These are phyloP conservation scores for Umbelopsis sp. DNA, from an alignment of 192 early-diverging fungal genomes.

Conservation along the genomic window DNA sequence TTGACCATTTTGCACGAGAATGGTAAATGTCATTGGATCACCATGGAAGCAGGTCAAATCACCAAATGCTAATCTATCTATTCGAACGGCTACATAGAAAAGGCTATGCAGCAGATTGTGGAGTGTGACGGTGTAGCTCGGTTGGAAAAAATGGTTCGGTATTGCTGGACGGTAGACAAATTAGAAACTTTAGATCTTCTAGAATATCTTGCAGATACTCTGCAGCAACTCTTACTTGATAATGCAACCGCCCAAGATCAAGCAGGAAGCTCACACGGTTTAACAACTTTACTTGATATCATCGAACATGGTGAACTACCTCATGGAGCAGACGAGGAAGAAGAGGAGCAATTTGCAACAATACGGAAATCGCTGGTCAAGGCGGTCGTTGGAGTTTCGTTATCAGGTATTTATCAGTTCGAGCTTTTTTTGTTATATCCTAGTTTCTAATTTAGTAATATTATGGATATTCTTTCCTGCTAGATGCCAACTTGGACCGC, in stretches of 20 bases:
- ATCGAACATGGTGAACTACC: slow-evolving; percentile 44
- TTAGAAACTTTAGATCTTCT: slow-evolving; percentile 32
- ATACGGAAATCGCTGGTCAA: slow-evolving; percentile 48
- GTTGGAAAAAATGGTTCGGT: slow-evolving; percentile 28
- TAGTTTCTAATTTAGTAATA: not conserved
- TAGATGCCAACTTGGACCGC: slow-evolving; percentile 53
- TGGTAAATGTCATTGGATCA: not conserved
- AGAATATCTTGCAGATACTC: slow-evolving; percentile 39
- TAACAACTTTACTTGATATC: slow-evolving; percentile 43
- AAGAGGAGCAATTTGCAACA: slow-evolving; percentile 51
- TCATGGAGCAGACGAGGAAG: slow-evolving; percentile 47
- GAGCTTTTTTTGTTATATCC: not conserved
- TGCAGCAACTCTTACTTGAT: slow-evolving; percentile 41
- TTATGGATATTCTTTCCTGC: not conserved
- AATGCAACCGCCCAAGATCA: slow-evolving; percentile 14
- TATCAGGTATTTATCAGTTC: slow-evolving; percentile 40
- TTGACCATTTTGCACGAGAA: slow-evolving; percentile 26
- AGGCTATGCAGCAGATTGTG: slow-evolving; percentile 14
- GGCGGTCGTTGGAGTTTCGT: slow-evolving; percentile 47
- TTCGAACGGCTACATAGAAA: slow-evolving; percentile 5
- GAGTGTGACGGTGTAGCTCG: slow-evolving; percentile 9
- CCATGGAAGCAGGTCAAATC: not conserved
- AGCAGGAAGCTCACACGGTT: not conserved
- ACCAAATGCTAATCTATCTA: not conserved
- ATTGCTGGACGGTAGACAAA: slow-evolving; percentile 31